Evolutionary conservation across 768 basidiomycete genomes (phyloP).

Genomic region (Steccherinum ochraceum): DNA sequence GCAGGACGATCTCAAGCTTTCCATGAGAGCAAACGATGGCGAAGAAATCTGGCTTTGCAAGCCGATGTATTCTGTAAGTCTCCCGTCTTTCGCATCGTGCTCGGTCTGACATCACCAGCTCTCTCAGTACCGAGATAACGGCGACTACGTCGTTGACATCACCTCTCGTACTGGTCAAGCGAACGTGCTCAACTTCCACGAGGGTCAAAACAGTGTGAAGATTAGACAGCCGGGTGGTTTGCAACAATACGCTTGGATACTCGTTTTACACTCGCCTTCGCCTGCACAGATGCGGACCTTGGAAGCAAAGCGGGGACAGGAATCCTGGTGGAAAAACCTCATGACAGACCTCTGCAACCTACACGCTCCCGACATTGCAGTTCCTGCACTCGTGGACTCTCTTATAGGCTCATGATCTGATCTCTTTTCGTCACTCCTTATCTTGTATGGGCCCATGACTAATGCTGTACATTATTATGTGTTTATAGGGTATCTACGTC

Average conservation of each 20-base stretch:
- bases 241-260: not conserved
- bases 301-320: slow-evolving; percentile 2
- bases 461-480: too few relatives aligned
- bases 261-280: not conserved
- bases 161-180: too few relatives aligned
- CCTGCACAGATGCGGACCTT: not conserved
- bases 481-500: too few relatives aligned
- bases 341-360: not conserved
- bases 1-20: not conserved
- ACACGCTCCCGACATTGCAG: not conserved
- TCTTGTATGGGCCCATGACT: too few relatives aligned
- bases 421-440: too few relatives aligned
- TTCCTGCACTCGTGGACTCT: too few relatives aligned
- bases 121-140: too few relatives aligned
- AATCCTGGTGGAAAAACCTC: not conserved
- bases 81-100: too few relatives aligned
- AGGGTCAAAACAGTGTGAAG: not conserved
- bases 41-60: not conserved
- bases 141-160: too few relatives aligned
- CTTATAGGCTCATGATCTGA: too few relatives aligned
- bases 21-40: not conserved
- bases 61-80: not conserved
- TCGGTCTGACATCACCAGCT: too few relatives aligned
- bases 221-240: not conserved
- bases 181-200: not conserved